phyloP scores from a whole-genome alignment of 768 basidiomycete genomes.

The Pisolithus albus region DNA sequence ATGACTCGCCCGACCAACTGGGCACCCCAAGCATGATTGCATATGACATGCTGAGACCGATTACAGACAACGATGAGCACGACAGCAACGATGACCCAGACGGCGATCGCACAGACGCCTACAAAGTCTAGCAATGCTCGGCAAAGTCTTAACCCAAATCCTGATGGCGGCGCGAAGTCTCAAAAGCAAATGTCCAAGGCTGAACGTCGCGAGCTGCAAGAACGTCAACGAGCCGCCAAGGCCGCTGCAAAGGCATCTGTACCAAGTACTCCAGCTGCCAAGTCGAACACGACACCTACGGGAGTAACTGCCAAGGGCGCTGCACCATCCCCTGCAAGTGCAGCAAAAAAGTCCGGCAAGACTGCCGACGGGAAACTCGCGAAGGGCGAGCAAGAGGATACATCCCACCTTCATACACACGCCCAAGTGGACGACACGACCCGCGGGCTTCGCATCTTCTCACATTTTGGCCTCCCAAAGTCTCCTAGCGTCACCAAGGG shows the following conservation, averaged over 20 bases:
- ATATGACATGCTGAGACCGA: too few relatives aligned
- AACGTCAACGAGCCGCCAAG: conserved; percentile 77
- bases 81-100: conserved; percentile 12
- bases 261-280: conserved; percentile 14
- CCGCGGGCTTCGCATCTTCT: conserved; percentile 74
- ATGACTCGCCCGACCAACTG: conserved; percentile 15
- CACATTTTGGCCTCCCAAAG: conserved; percentile 78
- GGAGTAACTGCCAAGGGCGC: conserved; percentile 17
- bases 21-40: too few relatives aligned
- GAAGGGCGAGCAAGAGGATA: conserved; percentile 23
- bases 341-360: conserved; percentile 20
- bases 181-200: conserved; percentile 78
- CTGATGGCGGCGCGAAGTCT: conserved; percentile 28
- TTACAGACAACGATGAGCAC: conserved; percentile 15
- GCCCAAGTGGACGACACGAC: conserved; percentile 30
- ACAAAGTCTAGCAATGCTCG: conserved; percentile 1
- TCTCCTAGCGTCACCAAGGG: conserved; percentile 51
- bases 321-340: conserved; percentile 7
- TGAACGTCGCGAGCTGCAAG: conserved; percentile 73
- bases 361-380: conserved; percentile 10
- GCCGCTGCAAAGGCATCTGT: conserved; percentile 36
- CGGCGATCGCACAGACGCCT: conserved; percentile 3
- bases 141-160: conserved; percentile 2
- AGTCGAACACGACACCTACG: conserved; percentile 22
- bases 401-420: conserved; percentile 17